Conservation (phyloP, 2,329 filamentous ascomycete genomes). For the Diplocarpon rosae region DNA sequence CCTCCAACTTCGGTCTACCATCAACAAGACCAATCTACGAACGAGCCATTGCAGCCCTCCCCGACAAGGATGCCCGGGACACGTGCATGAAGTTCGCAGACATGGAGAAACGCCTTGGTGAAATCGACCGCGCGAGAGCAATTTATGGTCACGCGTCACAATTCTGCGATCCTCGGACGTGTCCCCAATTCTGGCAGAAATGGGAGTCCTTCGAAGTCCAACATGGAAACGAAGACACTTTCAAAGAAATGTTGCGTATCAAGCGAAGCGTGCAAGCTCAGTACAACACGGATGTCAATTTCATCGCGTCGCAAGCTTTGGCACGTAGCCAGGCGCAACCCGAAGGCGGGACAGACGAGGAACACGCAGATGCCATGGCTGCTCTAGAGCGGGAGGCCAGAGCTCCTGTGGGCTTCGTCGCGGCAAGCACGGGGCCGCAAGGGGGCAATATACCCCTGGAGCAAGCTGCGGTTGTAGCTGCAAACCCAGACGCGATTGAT, state of each 20-base stretch:
- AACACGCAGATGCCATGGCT: constrained; percentile 70
- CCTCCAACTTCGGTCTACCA: constrained; percentile 92
- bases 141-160: constrained; percentile 96
- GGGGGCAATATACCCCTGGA: constrained; percentile 39
- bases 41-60: constrained; percentile 83
- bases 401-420: constrained; percentile 83
- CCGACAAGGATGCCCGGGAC: constrained; percentile 83
- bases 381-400: constrained; percentile 79
- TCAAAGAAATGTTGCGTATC: constrained; percentile 97
- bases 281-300: constrained; percentile 98
- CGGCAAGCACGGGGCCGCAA: constrained; percentile 65
- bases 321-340: constrained; percentile 55
- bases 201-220: constrained; percentile 98
- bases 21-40: constrained; percentile 95
- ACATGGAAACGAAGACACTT: constrained; percentile 97
- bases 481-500: constrained; percentile 80
- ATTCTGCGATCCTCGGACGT: constrained; percentile 90
- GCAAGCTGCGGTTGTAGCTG: constrained; percentile 33
- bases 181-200: constrained; percentile 83
- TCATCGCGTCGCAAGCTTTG: constrained; percentile 91
- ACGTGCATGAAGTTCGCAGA: constrained; percentile 99
- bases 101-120: constrained; percentile 83
- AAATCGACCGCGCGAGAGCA: constrained; percentile 87
- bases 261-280: constrained; percentile 92
- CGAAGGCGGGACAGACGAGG: constrained; percentile 34